Percentiles rank a stretch among this genome's conserved stretches.
These are phyloP conservation scores for Phialophora chinensis DNA, from an alignment of 2,329 filamentous ascomycete species.

Conservation along the genomic window DNA sequence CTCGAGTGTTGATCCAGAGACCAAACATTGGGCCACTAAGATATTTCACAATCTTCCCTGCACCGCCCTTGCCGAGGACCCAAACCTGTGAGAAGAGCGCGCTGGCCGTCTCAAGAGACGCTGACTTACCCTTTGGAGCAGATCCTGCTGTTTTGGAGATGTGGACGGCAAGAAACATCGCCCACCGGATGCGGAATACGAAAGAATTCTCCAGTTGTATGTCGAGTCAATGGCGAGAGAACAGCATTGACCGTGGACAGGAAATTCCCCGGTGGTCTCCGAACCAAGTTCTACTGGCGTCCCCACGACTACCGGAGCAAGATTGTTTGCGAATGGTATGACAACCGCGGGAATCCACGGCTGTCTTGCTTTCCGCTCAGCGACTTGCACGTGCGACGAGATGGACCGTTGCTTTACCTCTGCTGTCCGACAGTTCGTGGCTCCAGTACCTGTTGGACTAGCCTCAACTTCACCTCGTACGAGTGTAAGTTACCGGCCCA, in stretches of 20 bases:
- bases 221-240: not conserved
- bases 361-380: constrained; percentile 60
- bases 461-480: constrained; percentile 60
- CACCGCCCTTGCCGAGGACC: constrained; percentile 36
- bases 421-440: constrained; percentile 43
- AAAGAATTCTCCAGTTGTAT: constrained; percentile 33
- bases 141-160: constrained; percentile 30
- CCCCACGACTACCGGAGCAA: constrained; percentile 58
- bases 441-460: constrained; percentile 54
- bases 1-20: constrained; percentile 35
- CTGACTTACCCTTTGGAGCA: constrained; percentile 12
- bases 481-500: constrained; percentile 52
- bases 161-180: constrained; percentile 14
- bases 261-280: constrained; percentile 36
- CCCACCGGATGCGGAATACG: constrained; percentile 28
- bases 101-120: not conserved
- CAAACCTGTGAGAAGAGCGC: constrained; percentile 22
- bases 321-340: constrained; percentile 59
- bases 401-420: constrained; percentile 48
- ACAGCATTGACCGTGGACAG: constrained; percentile 19
- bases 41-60: constrained; percentile 44
- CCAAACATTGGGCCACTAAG: constrained; percentile 51
- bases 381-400: constrained; percentile 48
- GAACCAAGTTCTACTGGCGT: constrained; percentile 56
- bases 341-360: constrained; percentile 48